Conservation (phyloP, 441 rosid genomes). For the Pelargonium cotyledonis region DNA sequence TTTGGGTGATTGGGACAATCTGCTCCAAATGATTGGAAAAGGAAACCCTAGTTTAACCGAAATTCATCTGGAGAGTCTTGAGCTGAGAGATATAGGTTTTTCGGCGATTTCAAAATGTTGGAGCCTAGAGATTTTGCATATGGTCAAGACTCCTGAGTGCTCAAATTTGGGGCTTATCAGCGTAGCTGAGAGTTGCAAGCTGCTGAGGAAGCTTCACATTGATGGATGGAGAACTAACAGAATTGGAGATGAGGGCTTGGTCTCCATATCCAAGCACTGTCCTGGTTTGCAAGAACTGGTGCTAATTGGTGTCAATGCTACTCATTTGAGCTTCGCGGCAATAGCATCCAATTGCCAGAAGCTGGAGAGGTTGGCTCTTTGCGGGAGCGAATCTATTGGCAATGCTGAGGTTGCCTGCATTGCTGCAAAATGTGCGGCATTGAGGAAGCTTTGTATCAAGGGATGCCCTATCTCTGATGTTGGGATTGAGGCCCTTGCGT, state of each 20-base stretch:
- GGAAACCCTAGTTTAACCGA: constrained; percentile 30
- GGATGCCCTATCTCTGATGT: constrained; percentile 47
- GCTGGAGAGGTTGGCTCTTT: constrained; percentile 50
- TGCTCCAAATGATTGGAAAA: constrained; percentile 36
- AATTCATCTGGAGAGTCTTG: constrained; percentile 55
- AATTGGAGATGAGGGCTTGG: constrained; percentile 54
- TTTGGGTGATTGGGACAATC: constrained; percentile 56
- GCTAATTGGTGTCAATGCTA: constrained; percentile 50
- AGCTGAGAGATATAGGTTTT: constrained; percentile 47
- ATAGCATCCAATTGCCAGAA: constrained; percentile 43
- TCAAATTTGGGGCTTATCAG: constrained; percentile 38
- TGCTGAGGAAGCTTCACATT: constrained; percentile 52
- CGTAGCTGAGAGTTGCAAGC: constrained; percentile 45
- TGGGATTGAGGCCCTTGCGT: constrained; percentile 45
- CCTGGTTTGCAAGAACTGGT: constrained; percentile 52
- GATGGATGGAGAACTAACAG: constrained; percentile 58
- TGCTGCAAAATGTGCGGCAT: constrained; percentile 39
- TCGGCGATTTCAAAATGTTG: constrained; percentile 39
- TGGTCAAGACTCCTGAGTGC: constrained; percentile 50
- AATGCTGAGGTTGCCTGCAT: constrained; percentile 47
- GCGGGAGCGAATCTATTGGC: constrained; percentile 48
- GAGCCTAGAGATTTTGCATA: constrained; percentile 41
- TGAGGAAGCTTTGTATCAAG: constrained; percentile 59
- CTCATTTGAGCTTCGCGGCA: constrained; percentile 33
- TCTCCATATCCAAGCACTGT: constrained; percentile 43